Evolutionary conservation across 108 stramenopile genomes (phyloP).

Genomic region (Cyclostephanos invisitatus): DNA sequence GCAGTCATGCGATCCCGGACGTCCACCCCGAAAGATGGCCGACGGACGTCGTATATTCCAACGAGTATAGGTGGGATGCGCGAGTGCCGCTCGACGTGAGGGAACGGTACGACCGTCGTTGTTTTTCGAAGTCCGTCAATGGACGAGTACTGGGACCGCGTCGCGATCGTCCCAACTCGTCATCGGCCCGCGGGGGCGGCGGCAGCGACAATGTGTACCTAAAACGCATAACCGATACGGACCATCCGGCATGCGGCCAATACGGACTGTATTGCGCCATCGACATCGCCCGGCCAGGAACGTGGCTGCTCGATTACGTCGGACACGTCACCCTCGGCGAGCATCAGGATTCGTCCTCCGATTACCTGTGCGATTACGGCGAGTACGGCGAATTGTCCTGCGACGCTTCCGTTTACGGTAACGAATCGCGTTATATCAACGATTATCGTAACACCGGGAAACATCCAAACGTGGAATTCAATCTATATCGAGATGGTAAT

Average conservation of each 20-base stretch:
- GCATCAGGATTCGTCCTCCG: constrained; percentile 34
- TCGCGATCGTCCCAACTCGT: background rate
- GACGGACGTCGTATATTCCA: constrained; percentile 28
- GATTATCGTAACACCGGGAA: constrained; percentile 41
- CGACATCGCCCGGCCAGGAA: constrained; percentile 22
- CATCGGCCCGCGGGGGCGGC: constrained; percentile 4
- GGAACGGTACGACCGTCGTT: constrained; percentile 9
- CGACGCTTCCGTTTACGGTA: constrained; percentile 39
- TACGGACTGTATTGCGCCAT: constrained; percentile 40
- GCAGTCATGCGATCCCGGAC: background rate
- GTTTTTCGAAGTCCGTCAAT: background rate
- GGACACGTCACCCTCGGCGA: constrained; percentile 32
- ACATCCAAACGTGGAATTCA: constrained; percentile 37
- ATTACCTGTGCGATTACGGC: constrained; percentile 43
- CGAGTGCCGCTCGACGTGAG: constrained; percentile 15
- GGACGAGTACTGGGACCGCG: too few relatives aligned
- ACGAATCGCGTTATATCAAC: constrained; percentile 48
- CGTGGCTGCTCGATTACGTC: constrained; percentile 47
- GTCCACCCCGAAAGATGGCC: constrained; percentile 16
- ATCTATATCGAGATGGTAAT: constrained; percentile 20
- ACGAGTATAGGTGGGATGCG: constrained; percentile 40
- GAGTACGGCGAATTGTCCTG: constrained; percentile 28
- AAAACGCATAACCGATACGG: constrained; percentile 24
- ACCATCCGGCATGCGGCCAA: constrained; percentile 43
- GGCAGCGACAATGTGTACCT: constrained; percentile 32